Conservation (phyloP, 345 rosid species). For the Dovyalis caffra region DNA sequence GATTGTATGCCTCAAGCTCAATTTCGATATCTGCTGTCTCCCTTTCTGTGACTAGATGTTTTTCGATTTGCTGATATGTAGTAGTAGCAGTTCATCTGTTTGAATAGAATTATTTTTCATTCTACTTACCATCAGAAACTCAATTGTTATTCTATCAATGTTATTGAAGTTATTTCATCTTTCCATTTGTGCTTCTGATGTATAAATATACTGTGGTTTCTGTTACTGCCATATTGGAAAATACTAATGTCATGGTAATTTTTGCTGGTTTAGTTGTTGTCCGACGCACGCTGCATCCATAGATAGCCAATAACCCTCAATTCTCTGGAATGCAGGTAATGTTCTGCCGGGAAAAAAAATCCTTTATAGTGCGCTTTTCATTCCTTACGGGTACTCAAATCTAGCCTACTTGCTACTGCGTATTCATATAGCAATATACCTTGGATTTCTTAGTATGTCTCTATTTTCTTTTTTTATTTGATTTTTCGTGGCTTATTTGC, state of each 20-base stretch:
- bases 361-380: neutral
- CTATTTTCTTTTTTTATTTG: neutral
- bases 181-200: neutral
- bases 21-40: conserved; percentile 2
- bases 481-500: neutral
- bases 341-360: too few species aligned
- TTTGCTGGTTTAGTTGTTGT: conserved; percentile 6
- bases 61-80: neutral
- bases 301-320: conserved; percentile 76
- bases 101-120: neutral
- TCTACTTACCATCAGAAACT: neutral
- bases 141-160: neutral
- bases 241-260: conserved; percentile 10
- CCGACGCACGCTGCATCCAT: conserved; percentile 26
- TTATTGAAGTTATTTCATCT: neutral
- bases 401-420: neutral
- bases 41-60: conserved; percentile 3
- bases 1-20: conserved; percentile 1
- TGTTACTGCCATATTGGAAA: conserved; percentile 6
- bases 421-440: neutral
- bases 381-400: neutral
- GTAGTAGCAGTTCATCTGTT: neutral
- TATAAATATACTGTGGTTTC: neutral
- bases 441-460: neutral
- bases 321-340: conserved; percentile 70